Percentiles rank a stretch among this genome's conserved stretches.
These are phyloP conservation scores for Taiwanofungus camphoratus DNA, from an alignment of 1,284 basidiomycete genomes.

Conservation along the genomic window DNA sequence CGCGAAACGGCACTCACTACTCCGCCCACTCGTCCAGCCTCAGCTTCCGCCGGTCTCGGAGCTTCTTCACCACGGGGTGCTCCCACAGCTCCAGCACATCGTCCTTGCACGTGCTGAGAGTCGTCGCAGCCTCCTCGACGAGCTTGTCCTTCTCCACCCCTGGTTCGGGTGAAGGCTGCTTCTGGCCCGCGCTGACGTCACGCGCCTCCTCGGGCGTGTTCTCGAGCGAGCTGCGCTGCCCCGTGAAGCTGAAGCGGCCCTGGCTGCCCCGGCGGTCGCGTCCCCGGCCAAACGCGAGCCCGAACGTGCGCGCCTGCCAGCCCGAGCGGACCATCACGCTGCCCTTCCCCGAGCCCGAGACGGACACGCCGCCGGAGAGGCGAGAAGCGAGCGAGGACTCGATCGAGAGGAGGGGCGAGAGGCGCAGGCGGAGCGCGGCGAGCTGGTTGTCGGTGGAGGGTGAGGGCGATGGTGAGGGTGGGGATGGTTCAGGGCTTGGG, in stretches of 20 bases:
- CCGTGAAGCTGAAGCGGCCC: constrained; percentile 23
- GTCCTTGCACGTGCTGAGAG: constrained; percentile 50
- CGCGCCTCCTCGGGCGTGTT: constrained; percentile 9
- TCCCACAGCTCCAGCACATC: constrained; percentile 68
- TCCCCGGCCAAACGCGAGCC: constrained; percentile 26
- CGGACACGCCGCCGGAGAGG: constrained; percentile 64
- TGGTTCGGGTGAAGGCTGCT: constrained; percentile 11
- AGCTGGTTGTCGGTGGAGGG: constrained; percentile 32
- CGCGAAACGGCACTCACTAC: constrained; percentile 54
- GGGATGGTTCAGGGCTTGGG: no score
- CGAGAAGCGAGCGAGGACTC: constrained; percentile 63
- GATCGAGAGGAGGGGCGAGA: constrained; percentile 53
- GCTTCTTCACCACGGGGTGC: constrained; percentile 57
- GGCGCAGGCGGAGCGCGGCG: constrained; percentile 48
- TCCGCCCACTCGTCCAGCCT: constrained; percentile 80
- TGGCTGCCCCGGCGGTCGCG: constrained; percentile 20
- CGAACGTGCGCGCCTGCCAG: constrained; percentile 65
- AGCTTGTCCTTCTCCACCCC: constrained; percentile 44
- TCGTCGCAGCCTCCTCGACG: constrained; percentile 51
- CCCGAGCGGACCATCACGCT: constrained; percentile 72
- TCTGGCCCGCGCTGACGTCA: constrained; percentile 8
- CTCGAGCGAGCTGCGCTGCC: constrained; percentile 20
- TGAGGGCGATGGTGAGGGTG: constrained; percentile 21
- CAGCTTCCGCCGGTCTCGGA: constrained; percentile 63
- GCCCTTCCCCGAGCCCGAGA: constrained; percentile 67